Conservation (phyloP, 495 filamentous ascomycete genomes). For the Filosporella fistucella region DNA sequence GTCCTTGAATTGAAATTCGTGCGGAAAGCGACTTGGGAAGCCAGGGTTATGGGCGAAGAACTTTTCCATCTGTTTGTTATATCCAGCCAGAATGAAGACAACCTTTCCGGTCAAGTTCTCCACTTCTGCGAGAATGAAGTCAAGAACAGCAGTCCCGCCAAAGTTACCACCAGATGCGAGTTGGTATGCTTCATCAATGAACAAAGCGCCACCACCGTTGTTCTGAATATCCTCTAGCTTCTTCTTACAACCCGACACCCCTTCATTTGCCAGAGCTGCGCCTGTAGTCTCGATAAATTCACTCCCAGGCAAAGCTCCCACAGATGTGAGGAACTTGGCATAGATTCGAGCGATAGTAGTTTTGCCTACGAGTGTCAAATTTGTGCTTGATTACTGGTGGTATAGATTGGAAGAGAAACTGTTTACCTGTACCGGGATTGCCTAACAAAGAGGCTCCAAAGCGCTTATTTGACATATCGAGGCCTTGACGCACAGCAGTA, state of each 20-base stretch:
- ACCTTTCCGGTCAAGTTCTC: conserved; percentile 73
- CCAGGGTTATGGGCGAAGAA: conserved; percentile 80
- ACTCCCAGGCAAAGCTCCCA: conserved; percentile 51
- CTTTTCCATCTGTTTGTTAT: conserved; percentile 72
- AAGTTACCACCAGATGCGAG: conserved; percentile 36
- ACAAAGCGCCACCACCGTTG: conserved; percentile 53
- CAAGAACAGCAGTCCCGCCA: conserved; percentile 59
- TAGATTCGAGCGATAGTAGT: conserved; percentile 80
- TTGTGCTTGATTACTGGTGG: neutral
- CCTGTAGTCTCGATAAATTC: conserved; percentile 66
- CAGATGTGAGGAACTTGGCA: conserved; percentile 58
- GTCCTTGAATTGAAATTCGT: conserved; percentile 61
- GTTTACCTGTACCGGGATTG: conserved; percentile 74
- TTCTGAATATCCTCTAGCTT: conserved; percentile 51
- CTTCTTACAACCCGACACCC: conserved; percentile 52
- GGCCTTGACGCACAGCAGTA: conserved; percentile 48
- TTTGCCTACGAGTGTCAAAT: conserved; percentile 49
- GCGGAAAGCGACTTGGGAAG: conserved; percentile 66
- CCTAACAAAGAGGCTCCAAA: conserved; percentile 64
- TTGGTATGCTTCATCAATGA: conserved; percentile 70
- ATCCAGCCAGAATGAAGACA: conserved; percentile 74
- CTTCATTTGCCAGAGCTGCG: conserved; percentile 58
- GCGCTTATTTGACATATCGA: conserved; percentile 52
- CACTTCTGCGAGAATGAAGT: conserved; percentile 70
- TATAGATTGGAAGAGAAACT: neutral